Evolutionary conservation across 2,329 filamentous ascomycete species (phyloP), one percentile per base, ranked within the genome.

Genomic region (Fusarium anguioides): DNA sequence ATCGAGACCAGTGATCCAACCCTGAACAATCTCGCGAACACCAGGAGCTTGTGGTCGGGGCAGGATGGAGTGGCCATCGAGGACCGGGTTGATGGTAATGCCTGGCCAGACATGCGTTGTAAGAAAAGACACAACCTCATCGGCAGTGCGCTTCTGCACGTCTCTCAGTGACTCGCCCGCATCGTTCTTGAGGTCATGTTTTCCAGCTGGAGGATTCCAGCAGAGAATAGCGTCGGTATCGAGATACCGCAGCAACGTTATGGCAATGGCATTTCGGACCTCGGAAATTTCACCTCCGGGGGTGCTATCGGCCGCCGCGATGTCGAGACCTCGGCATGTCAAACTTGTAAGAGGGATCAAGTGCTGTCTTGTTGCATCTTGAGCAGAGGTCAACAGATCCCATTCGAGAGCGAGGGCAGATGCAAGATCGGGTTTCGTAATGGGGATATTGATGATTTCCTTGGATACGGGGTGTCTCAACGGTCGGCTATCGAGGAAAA

Each of bases 161-260:
- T 91, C 85, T 17, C 93, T 85, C 50, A 99, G 83, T 9, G 85
- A 88, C 72, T 88, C 83, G 33, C 81, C 81, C 12, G 79, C 78
- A 6, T 82, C 83, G 54, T 84, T 83, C 40, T 77, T 78, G 6
- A 76, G 73, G 47, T 85, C 80, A 27, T 81, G 77, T 37, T 88
- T 79, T 33, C 82, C 79, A 2, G 84, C 81, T 4, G 83, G 82
- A 37, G 87, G 84, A 23, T 85, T 93, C 92, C 94, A 97, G 85
- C 95, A 98, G 3, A 99, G 87, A 33, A 98, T 81, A 1, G 93
- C 94, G 80, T 99, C 96, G 2, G 96, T 98, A 72, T 94, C 89
- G 24, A 99, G 86, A 78, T 98, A 98, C 44, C 91, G 87, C 84
- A 98, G 86, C 49, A 96, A 81, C 66, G 88, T 89, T 18, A 81